Evolutionary conservation across 306 rosid genomes (phyloP), one percentile per base, ranked within the genome.

Genomic region (Dalbergia cochinchinensis): DNA sequence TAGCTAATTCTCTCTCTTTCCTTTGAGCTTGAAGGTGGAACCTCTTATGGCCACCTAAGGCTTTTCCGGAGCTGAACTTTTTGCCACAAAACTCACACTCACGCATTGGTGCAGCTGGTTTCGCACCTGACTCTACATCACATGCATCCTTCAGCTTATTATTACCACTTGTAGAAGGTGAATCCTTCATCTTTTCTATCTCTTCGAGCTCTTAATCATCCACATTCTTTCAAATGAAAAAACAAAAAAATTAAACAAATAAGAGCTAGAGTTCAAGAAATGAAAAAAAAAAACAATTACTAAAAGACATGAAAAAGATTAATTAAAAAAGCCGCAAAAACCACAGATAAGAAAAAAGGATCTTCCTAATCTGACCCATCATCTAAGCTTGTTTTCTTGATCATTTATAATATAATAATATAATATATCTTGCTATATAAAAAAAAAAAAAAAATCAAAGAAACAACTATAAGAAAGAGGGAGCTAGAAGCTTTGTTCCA

Each of bases 41-140:
- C 11, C 80, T 72, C 53, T 78, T 81, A 73, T 85, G 85, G 7
- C 85, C 88, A 11, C 83, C 85, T 19, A 72, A 41, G 58, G 83
- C 85, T 59, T 72, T 85, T 11, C 85, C 85, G 7, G 54, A 59
- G 3, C 2, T 59, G 18, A 80, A 85, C 1, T 15, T 12, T 65
- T 44, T 79, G 3, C 84, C 87, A 55, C 87, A 80, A 11, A 69
- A 64, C 35, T 69, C 84, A 16, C 87, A 84, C 5, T 50, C 35
- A 2, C 77, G 73, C 5, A 69, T 10, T 0, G 18, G 6, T 54
- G 31, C 31, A 26, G 2, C 31, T 26, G 31, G 31, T 26, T 26
- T 26, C 31, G 66, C 0, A 15, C 6, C 47, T 15, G 2, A 14
- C 31, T 9, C 11, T 6, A 22, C 41, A 6, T 73, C 67, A 12